Evolutionary conservation across 257 asterid species (phyloP), one percentile per base, ranked within the genome.

Genomic region (Ocimum tenuiflorum): DNA sequence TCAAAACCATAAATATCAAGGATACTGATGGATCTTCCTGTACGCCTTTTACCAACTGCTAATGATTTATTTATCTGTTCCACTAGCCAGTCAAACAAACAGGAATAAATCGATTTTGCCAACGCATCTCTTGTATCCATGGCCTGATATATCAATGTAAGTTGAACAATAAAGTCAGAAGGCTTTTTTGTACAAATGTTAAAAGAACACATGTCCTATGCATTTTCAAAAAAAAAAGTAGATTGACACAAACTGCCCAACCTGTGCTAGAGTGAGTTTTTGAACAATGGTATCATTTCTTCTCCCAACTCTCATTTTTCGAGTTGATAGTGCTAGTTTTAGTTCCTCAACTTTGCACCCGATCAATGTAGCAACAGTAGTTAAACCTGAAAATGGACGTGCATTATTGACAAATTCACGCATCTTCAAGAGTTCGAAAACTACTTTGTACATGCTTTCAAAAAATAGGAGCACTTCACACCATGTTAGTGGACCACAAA

Each of bases 1-100:
- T 94, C 99, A 75, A 94, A 94, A 54, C 99, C 99, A 64, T 94
- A 94, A 59, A 94, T 94, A 83, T 94, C 99, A 38, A 94, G 95
- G 77, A 94, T 88, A 79, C 95, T 94, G 73, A 94, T 94, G 65
- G 97, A 90, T 80, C 97, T 88, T 70, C 96, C 99, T 38, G 99
- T 94, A 57, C 96, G 89, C 27, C 90, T 88, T 75, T 94, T 94
- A 63, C 99, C 99, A 9, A 86, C 95, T 52, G 91, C 94, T 31
- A 90, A 85, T 47, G 99, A 94, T 73, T 86, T 86, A 76, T 94
- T 94, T 68, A 94, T 85, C 85, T 94, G 95, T 67, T 94, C 97
- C 63, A 94, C 92, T 38, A 94, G 81, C 97, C 99, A 94, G 78
- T 94, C 96, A 80, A 94, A 94, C 81, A 94, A 84, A 82, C 96